A percentile compares a stretch with the other conserved stretches of the same genome.
phyloP scores from a whole-genome alignment of 2,329 filamentous ascomycete genomes.

The Pyrenochaeta sp. region DNA sequence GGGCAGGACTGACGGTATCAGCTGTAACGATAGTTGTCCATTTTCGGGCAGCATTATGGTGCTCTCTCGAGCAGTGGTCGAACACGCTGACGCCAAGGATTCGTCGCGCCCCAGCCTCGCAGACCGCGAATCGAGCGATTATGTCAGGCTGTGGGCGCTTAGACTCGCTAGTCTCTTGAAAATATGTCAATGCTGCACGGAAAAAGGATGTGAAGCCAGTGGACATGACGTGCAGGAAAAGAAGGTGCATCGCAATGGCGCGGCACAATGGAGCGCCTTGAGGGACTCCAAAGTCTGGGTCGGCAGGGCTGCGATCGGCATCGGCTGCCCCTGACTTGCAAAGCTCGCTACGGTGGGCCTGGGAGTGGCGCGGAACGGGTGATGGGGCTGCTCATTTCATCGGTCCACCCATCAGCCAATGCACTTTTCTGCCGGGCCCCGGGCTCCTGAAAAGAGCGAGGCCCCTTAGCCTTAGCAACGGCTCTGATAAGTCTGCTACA shows the following conservation, averaged over 20 bases:
- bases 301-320: conserved; percentile 21
- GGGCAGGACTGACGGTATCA: not conserved
- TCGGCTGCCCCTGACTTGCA: conserved; percentile 20
- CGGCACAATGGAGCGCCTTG: not conserved
- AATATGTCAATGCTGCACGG: not conserved
- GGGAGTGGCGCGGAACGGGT: conserved; percentile 16
- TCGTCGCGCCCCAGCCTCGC: not conserved
- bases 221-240: conserved; percentile 2
- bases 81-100: not conserved
- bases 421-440: conserved; percentile 9
- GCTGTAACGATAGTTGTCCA: not conserved
- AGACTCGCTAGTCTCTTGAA: not conserved
- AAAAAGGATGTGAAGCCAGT: not conserved
- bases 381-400: conserved; percentile 35
- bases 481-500: conserved; percentile 9
- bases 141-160: conserved; percentile 1
- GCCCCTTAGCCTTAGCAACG: conserved; percentile 16
- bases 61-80: not conserved
- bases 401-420: conserved; percentile 23
- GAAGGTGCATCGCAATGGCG: not conserved
- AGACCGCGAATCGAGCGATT: not conserved
- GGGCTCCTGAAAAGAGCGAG: conserved; percentile 14
- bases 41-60: not conserved
- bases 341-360: conserved; percentile 12
- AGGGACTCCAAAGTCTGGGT: conserved; percentile 4